Evolutionary conservation across 352 stramenopile species (phyloP).

Genomic region (Aphanomyces astaci): DNA sequence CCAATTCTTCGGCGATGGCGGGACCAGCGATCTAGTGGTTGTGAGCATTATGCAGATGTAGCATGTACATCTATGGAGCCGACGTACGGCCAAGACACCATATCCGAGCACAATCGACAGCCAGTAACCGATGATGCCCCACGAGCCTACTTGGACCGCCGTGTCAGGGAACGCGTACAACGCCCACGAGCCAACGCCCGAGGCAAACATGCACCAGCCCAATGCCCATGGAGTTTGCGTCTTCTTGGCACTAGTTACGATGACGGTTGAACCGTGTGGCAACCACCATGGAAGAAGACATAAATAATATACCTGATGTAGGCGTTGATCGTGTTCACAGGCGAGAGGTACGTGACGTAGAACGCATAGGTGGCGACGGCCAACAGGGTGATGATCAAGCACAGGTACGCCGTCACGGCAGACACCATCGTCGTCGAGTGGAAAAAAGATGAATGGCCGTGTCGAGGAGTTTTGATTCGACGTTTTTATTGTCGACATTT

Average conservation of each 20-base stretch:
- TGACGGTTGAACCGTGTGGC: too few species aligned
- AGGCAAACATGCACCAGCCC: constrained; percentile 74
- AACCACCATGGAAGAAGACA: not conserved
- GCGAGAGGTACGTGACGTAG: constrained; percentile 42
- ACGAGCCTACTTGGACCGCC: constrained; percentile 56
- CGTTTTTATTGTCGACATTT: not conserved
- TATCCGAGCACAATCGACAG: constrained; percentile 55
- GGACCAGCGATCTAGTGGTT: constrained; percentile 8
- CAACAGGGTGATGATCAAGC: constrained; percentile 56
- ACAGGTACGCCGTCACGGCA: constrained; percentile 39
- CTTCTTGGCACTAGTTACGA: constrained; percentile 50
- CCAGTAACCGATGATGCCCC: constrained; percentile 69
- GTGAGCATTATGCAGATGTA: too few species aligned
- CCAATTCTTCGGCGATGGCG: constrained; percentile 30
- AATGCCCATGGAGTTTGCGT: constrained; percentile 43
- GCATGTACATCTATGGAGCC: too few species aligned
- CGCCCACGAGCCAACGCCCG: constrained; percentile 65
- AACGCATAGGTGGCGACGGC: constrained; percentile 58
- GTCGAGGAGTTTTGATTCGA: not conserved
- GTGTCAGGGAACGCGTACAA: constrained; percentile 73
- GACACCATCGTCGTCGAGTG: constrained; percentile 35
- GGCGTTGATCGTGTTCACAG: constrained; percentile 46
- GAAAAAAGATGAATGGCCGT: not conserved
- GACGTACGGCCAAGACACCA: constrained; percentile 38
- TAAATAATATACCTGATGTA: constrained; percentile 44